Conservation (phyloP, 371 early-diverging fungal genomes). For the Mortierella sp. region DNA sequence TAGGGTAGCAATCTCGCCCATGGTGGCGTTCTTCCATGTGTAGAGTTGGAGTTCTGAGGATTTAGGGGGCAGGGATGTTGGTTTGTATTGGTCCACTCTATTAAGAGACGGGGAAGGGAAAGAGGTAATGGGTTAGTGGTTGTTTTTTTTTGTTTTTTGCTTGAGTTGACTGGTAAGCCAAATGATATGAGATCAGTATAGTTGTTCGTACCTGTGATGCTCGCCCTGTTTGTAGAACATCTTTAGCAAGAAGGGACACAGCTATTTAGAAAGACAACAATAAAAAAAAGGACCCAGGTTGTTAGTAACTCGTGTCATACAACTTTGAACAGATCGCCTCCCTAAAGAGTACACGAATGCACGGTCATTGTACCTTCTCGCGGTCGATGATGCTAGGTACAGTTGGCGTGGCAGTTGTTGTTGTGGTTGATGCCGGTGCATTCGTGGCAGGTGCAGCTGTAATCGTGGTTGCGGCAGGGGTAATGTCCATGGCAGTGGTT, state of each 20-base stretch:
- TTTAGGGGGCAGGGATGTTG: conserved; percentile 31
- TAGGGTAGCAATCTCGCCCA: conserved; percentile 53
- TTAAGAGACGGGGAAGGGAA: background rate
- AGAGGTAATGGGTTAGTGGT: background rate
- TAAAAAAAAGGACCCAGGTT: background rate
- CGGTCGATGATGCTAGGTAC: background rate
- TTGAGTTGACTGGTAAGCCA: background rate
- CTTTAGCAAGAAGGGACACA: conserved; percentile 6
- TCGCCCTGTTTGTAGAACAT: conserved; percentile 7
- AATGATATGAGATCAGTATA: background rate
- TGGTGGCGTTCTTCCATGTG: conserved; percentile 60
- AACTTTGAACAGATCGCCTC: background rate
- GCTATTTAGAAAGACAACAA: background rate
- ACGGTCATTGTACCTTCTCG: background rate
- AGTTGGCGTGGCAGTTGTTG: background rate
- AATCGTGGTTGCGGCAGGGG: background rate
- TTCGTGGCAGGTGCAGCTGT: background rate
- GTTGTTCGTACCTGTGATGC: background rate
- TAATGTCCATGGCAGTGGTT: background rate
- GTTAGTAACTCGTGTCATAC: background rate
- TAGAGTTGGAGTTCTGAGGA: conserved; percentile 52
- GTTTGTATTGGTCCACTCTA: conserved; percentile 44
- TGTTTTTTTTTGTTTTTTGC: background rate
- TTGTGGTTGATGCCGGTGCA: background rate
- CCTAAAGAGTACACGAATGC: background rate